Percentiles rank a stretch among this genome's conserved stretches.
Evolutionary conservation across 106 monocot genomes (phyloP).

Genomic region (Iris macrosiphon): DNA sequence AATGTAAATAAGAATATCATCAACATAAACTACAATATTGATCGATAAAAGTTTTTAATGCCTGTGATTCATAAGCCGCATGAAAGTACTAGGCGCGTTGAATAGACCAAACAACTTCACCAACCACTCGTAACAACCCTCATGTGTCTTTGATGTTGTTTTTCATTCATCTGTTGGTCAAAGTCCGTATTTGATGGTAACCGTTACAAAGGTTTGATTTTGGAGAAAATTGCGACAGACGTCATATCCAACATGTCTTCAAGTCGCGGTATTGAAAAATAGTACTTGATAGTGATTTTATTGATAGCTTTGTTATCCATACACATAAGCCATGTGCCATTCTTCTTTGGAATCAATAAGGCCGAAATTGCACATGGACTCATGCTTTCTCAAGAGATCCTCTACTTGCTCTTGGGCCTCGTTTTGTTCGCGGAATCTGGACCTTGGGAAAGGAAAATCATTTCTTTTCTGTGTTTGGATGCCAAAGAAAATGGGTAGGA

Average conservation of each 20-base stretch:
- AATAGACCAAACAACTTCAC: slow-evolving; percentile 2
- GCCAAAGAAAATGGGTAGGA: too few species aligned
- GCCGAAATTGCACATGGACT: not conserved
- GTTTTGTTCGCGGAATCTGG: too few species aligned
- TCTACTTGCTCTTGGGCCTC: not conserved
- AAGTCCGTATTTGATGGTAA: slow-evolving; percentile 3
- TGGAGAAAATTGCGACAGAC: not conserved
- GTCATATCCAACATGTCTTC: not conserved
- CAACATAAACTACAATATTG: slow-evolving; percentile 6
- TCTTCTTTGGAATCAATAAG: not conserved
- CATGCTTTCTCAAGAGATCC: not conserved
- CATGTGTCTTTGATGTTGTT: not conserved
- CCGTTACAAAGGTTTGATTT: not conserved
- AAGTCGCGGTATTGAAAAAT: not conserved
- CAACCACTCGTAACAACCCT: not conserved
- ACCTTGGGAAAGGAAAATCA: too few species aligned
- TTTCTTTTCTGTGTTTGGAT: too few species aligned
- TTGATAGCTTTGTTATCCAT: not conserved
- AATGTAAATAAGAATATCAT: slow-evolving; percentile 2
- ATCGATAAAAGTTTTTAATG: not conserved
- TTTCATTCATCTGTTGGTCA: not conserved
- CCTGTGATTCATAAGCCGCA: not conserved
- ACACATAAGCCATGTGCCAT: not conserved
- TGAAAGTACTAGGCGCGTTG: slow-evolving; percentile 6
- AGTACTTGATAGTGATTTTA: not conserved